A percentile compares a stretch with the other conserved stretches of the same genome.
Evolutionary conservation across 108 stramenopile genomes (phyloP).

Genomic region (Nitzschia sp.): DNA sequence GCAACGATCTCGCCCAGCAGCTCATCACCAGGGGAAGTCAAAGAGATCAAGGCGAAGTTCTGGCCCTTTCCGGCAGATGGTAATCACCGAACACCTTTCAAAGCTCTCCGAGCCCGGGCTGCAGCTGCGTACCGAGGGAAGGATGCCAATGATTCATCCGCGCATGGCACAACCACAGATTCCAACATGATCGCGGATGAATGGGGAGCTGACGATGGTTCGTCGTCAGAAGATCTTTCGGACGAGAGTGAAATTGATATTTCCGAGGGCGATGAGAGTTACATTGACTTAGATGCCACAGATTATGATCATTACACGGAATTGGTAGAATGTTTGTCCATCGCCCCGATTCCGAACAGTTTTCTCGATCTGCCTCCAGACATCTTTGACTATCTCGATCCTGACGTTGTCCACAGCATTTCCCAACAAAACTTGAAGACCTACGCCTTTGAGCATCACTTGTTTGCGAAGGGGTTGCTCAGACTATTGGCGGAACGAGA

Average conservation of each 20-base stretch:
- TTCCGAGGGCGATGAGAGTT: slow-evolving; percentile 2
- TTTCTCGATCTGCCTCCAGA: slow-evolving; percentile 37
- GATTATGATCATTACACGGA: slow-evolving; percentile 13
- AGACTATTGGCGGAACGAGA: slow-evolving; percentile 68
- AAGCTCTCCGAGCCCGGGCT: slow-evolving; percentile 9
- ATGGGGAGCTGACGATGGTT: slow-evolving; percentile 16
- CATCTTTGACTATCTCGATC: slow-evolving; percentile 39
- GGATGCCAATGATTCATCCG: neutral
- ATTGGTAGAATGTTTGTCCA: slow-evolving; percentile 16
- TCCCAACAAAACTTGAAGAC: slow-evolving; percentile 18
- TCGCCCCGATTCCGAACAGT: slow-evolving; percentile 29
- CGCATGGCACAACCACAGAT: neutral
- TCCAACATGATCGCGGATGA: neutral
- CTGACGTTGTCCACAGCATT: slow-evolving; percentile 24
- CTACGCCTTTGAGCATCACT: slow-evolving; percentile 68
- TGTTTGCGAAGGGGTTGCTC: slow-evolving; percentile 62
- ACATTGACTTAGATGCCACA: slow-evolving; percentile 16
- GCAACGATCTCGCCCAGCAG: neutral
- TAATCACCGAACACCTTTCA: neutral
- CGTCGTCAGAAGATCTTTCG: slow-evolving; percentile 22
- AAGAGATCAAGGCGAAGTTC: neutral
- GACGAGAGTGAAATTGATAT: neutral
- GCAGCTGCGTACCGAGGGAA: slow-evolving; percentile 4
- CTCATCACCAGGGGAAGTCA: too few species aligned
- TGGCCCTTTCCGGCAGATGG: neutral